Evolutionary conservation across 495 filamentous ascomycete species (phyloP).

Genomic region (Copromyces sp.): DNA sequence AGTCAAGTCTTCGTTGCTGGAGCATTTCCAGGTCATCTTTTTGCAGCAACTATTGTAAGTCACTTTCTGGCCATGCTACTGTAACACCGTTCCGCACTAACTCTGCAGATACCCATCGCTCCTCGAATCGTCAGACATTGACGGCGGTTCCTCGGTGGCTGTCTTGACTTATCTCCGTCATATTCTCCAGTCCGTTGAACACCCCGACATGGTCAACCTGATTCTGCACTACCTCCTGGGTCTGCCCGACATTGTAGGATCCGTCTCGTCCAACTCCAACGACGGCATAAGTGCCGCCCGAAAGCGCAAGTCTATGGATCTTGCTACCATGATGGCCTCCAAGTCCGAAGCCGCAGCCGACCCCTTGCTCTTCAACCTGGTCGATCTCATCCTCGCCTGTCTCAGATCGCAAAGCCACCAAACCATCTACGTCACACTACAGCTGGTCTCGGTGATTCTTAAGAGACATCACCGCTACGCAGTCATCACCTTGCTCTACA

Average conservation of each 20-base stretch:
- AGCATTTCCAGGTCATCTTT: slow-evolving; percentile 96
- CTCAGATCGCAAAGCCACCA: slow-evolving; percentile 77
- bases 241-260: slow-evolving; percentile 44
- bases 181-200: slow-evolving; percentile 80
- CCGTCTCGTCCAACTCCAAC: slow-evolving; percentile 12
- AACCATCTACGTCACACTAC: slow-evolving; percentile 79
- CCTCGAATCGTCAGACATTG: slow-evolving; percentile 89
- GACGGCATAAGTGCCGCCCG: slow-evolving; percentile 51
- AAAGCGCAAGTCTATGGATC: slow-evolving; percentile 78
- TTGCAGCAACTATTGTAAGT: slow-evolving; percentile 85
- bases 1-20: slow-evolving; percentile 82
- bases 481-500: slow-evolving; percentile 61
- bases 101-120: slow-evolving; percentile 75
- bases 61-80: not conserved
- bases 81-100: slow-evolving; percentile 4
- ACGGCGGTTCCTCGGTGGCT: slow-evolving; percentile 92
- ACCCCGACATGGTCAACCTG: slow-evolving; percentile 84
- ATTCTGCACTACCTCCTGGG: slow-evolving; percentile 90
- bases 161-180: slow-evolving; percentile 88
- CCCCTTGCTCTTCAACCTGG: slow-evolving; percentile 82
- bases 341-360: slow-evolving; percentile 61
- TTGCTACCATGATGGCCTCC: slow-evolving; percentile 65
- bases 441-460: slow-evolving; percentile 73
- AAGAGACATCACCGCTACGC: slow-evolving; percentile 81
- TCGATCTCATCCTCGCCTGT: slow-evolving; percentile 80